Evolutionary conservation across 345 rosid genomes (phyloP), one percentile per base, ranked within the genome.

Genomic region (Capsella bursapastoris): DNA sequence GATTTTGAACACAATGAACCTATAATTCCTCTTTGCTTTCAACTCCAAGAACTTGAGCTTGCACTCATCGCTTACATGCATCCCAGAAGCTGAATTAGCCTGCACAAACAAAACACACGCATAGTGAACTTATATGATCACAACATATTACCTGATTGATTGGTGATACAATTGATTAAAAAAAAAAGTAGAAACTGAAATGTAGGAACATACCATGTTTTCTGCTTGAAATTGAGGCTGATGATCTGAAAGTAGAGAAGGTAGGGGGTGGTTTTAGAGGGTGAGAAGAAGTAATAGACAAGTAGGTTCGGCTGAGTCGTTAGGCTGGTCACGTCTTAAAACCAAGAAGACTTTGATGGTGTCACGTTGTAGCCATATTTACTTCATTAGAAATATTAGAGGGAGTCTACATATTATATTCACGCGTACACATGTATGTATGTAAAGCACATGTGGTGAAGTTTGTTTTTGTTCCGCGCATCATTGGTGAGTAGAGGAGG

Each of bases 11-110:
- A 85, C 83, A 7, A 89, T 83, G 82, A 82, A 87, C 68, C 90
- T 79, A 38, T 84, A 62, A 63, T 80, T 87, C 70, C 92, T 86
- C 81, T 86, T 89, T 38, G 94, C 77, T 77, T 89, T 87, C 44
- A 89, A 83, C 66, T 89, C 95, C 80, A 78, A 69, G 75, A 89
- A 89, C 77, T 79, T 89, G 48, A 86, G 84, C 83, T 87, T 89
- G 84, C 95, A 89, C n/a, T 87, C 92, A 47, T 87, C 95, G 27
- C 60, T 27, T 59, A 87, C 95, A 0, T 86, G 90, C 92, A 89
- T 87, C 45, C 92, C 95, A 13, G 95, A 89, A 8, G 86, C 75
- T 44, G 92, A 74, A 68, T 89, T 89, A 25, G 95, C 90, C 95
- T 89, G 44, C 15, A 73, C 62, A 59, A 12, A 18, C 41, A 71